Percentiles rank a stretch among this genome's conserved stretches.
Conservation (phyloP, 305 asterid species). For the Caryopteris hybrid region DNA sequence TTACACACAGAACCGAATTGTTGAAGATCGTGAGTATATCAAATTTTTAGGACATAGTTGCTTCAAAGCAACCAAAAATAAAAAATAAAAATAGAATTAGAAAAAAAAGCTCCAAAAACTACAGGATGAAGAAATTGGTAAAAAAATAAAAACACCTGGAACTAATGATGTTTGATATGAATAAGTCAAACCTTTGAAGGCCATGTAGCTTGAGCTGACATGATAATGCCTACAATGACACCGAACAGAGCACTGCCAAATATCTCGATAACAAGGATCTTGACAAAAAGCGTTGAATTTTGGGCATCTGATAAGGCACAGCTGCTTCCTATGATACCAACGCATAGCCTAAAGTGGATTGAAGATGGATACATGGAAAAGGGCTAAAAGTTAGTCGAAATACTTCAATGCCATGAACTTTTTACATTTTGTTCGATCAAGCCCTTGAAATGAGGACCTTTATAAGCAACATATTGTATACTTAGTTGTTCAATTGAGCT, state of each 20-base stretch:
- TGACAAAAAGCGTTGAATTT: constrained; percentile 87
- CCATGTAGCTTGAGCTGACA: constrained; percentile 99
- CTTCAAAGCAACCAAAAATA: constrained; percentile 6
- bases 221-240: constrained; percentile 90
- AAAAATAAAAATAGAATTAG: not conserved
- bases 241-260: constrained; percentile 97
- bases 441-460: not conserved
- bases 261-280: constrained; percentile 93
- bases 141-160: constrained; percentile 6
- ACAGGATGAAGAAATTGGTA: not conserved
- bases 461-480: too few relatives aligned
- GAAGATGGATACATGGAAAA: not conserved
- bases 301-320: constrained; percentile 95
- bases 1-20: constrained; percentile 14
- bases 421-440: not conserved
- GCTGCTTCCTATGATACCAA: constrained; percentile 97
- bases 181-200: constrained; percentile 47
- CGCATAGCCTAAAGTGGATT: constrained; percentile 94
- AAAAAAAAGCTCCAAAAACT: not conserved
- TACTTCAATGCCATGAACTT: not conserved
- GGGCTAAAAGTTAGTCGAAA: not conserved
- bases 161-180: not conserved
- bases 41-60: not conserved
- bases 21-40: not conserved
- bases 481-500: too few relatives aligned